Conservation (phyloP, 2,329 filamentous ascomycete genomes). For the Scytalidium lignicola region DNA sequence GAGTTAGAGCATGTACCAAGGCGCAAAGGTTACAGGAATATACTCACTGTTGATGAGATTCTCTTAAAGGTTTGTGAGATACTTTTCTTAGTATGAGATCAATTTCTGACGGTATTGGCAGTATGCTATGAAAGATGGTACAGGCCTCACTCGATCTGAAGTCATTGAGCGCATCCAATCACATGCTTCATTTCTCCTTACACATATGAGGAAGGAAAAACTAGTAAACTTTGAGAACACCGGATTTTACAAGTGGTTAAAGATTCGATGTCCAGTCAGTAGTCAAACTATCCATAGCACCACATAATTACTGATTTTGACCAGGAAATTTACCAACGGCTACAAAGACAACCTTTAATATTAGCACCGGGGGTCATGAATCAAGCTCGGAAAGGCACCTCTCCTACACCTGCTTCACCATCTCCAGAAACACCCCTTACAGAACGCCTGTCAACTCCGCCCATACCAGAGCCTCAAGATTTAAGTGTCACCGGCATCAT, state of each 20-base stretch:
- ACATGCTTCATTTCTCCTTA: conserved; percentile 47
- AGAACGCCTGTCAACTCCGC: not conserved
- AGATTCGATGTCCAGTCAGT: conserved; percentile 8
- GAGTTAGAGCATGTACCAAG: conserved; percentile 30
- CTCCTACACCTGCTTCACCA: not conserved
- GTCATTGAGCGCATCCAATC: conserved; percentile 40
- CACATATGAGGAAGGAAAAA: conserved; percentile 39
- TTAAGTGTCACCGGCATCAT: not conserved
- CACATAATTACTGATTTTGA: not conserved
- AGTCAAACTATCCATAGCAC: not conserved
- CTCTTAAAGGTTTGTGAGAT: conserved; percentile 8
- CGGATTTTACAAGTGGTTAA: conserved; percentile 45
- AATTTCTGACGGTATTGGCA: conserved; percentile 31
- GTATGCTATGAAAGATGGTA: conserved; percentile 48
- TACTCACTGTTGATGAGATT: conserved; percentile 15
- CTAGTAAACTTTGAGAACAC: conserved; percentile 39
- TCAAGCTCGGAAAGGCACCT: not conserved
- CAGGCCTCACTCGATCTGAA: conserved; percentile 47
- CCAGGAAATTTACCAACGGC: not conserved
- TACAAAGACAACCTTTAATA: not conserved
- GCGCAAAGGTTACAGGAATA: conserved; percentile 21
- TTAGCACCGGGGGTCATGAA: too few species aligned
- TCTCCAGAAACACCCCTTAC: not conserved
- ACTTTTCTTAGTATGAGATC: conserved; percentile 27
- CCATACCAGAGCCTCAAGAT: not conserved